Conservation (phyloP, 345 rosid genomes). For the Corchorus olitorius region DNA sequence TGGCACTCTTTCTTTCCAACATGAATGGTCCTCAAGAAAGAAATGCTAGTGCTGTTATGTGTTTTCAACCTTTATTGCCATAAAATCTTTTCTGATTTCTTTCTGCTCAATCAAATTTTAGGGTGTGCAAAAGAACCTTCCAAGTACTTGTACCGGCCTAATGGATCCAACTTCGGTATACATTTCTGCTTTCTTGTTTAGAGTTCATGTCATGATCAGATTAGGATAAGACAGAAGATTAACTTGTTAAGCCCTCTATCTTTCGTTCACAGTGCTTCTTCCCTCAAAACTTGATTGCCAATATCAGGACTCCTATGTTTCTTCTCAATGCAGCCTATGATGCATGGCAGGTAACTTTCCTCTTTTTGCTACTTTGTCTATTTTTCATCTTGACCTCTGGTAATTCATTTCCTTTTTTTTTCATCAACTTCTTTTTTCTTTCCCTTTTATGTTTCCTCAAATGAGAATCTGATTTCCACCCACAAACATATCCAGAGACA, state of each 20-base stretch:
- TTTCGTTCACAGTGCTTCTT: slow-evolving; percentile 62
- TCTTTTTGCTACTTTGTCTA: not conserved
- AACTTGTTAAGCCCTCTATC: not conserved
- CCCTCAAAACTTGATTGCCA: slow-evolving; percentile 59
- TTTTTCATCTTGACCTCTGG: not conserved
- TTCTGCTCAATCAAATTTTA: slow-evolving; percentile 28
- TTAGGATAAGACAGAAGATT: not conserved
- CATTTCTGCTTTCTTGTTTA: slow-evolving; percentile 18
- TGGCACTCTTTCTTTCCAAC: not conserved
- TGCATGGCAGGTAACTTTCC: slow-evolving; percentile 63
- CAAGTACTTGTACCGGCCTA: slow-evolving; percentile 65
- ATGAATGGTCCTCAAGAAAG: not conserved
- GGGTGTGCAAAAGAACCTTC: slow-evolving; percentile 70
- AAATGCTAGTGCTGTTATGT: not conserved
- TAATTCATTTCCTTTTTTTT: not conserved
- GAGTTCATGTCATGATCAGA: not conserved
- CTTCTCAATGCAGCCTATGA: slow-evolving; percentile 77
- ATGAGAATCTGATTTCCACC: not conserved
- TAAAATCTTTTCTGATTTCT: not conserved
- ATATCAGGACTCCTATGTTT: slow-evolving; percentile 62
- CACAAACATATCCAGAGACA: not conserved
- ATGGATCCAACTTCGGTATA: slow-evolving; percentile 85
- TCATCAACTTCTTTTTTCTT: not conserved
- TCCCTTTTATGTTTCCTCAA: no score
- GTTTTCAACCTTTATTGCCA: not conserved